Evolutionary conservation across 2,329 filamentous ascomycete species (phyloP), one percentile per base, ranked within the genome.

Genomic region (Pseudocercospora cruenta): DNA sequence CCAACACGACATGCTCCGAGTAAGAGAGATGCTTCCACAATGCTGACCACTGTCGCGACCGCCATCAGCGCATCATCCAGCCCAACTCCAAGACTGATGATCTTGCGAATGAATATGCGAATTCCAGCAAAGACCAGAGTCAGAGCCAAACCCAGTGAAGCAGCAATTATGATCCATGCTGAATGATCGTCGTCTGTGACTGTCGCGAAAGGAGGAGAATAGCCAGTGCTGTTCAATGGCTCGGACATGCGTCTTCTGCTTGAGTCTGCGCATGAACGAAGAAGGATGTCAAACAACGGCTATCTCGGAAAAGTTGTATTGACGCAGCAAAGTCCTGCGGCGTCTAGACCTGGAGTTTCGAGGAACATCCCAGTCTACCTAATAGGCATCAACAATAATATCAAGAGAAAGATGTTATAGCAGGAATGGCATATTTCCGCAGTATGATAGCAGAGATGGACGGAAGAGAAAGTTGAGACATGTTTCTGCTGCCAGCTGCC

Each of bases 151-250:
- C 67, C 66, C 21, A 69, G 19, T 8, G 68, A 64, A 12, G 64
- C 51, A n/a, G 62, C 57, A 12, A 70, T 64, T n/a, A 70, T 57
- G 22, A 70, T 69, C 62, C 68, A 66, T 43, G 66, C 68, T 14
- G 36, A 19, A 36, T 69, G 68, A 26, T 70, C 68, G 31, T 58
- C 55, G 24, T 66, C 47, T 22, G 57, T 65, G 19, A 63, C 58
- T 2, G 60, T 62, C 22, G 59, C 65, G 22, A 59, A 64, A 6
- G 66, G 68, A 16, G 62, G 31, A 36, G 60, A 47, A 26, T 64
- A 65, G 8, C 64, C 47, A 19, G 28, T 64, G 9, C 31, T 51
- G 47, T 39, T 24, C 43, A 24, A 28, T 24, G 45, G n/a, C 5
- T 39, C 39, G 21, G 58, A 39, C 60, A 62, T 62, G 47, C 62